Conservation (phyloP, 371 early-diverging fungal species). For the Encephalitozoon cuniculi region DNA sequence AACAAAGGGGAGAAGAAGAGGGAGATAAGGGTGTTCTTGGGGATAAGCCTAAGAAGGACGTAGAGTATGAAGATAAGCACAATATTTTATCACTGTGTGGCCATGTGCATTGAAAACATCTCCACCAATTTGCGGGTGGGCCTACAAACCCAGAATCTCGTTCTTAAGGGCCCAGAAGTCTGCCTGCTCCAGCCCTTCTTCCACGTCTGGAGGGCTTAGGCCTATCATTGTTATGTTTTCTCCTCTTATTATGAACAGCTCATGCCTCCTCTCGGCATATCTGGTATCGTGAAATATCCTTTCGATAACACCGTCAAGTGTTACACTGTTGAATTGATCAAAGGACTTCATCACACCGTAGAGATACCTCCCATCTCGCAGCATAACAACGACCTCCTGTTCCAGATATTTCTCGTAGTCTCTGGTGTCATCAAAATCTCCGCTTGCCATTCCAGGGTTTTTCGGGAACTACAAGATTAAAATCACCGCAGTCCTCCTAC, state of each 20-base stretch:
- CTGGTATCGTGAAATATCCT: slow-evolving; percentile 37
- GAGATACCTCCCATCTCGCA: slow-evolving; percentile 46
- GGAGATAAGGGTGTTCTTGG: slow-evolving; percentile 36
- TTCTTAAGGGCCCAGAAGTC: slow-evolving; percentile 1
- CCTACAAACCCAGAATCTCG: not conserved
- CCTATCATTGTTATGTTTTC: slow-evolving; percentile 59
- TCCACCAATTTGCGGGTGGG: not conserved
- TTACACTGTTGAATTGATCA: slow-evolving; percentile 60
- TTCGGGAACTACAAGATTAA: not conserved
- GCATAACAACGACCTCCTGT: slow-evolving; percentile 47
- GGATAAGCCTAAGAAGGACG: slow-evolving; percentile 10
- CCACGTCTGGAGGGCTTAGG: not conserved
- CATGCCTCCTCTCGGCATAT: slow-evolving; percentile 51
- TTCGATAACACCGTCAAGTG: slow-evolving; percentile 53
- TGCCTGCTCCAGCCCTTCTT: not conserved
- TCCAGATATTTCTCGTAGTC: slow-evolving; percentile 57
- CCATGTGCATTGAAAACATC: not conserved
- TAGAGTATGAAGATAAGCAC: not conserved
- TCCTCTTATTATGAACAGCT: slow-evolving; percentile 56
- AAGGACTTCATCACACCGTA: slow-evolving; percentile 59
- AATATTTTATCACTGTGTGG: not conserved
- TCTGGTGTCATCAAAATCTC: slow-evolving; percentile 2
- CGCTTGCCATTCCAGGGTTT: not conserved
- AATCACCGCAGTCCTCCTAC: not conserved
- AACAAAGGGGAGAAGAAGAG: slow-evolving; percentile 37